phyloP scores from a whole-genome alignment of 768 basidiomycete genomes.

The Kwoniella mangroviensis region DNA sequence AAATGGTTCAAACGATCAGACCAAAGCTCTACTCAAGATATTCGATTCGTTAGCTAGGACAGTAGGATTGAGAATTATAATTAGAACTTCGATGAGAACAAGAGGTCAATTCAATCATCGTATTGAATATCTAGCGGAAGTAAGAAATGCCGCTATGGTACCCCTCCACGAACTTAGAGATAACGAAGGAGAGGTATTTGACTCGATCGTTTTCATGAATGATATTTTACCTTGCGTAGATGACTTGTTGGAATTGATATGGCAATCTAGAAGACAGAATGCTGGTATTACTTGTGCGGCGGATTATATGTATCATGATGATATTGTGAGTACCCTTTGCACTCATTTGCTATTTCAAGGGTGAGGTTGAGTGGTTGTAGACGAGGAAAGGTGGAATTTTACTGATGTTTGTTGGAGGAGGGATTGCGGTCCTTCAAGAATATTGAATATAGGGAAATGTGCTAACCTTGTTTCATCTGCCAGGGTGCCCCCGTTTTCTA shows the following conservation, averaged over 20 bases:
- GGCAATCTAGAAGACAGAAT: conserved; percentile 89
- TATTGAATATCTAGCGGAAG: conserved; percentile 99
- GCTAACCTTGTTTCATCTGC: conserved; percentile 4
- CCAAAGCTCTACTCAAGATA: conserved; percentile 91
- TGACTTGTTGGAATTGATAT: conserved; percentile 95
- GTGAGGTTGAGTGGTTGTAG: too few relatives aligned
- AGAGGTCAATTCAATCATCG: conserved; percentile 97
- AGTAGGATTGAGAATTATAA: conserved; percentile 89
- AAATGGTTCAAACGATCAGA: conserved; percentile 98
- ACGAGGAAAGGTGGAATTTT: too few relatives aligned
- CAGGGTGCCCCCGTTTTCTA: conserved; percentile 90
- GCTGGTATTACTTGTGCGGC: conserved; percentile 98
- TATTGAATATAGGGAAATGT: too few relatives aligned
- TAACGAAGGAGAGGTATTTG: conserved; percentile 89
- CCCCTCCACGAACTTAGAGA: conserved; percentile 93
- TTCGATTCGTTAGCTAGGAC: conserved; percentile 89
- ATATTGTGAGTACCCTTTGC: conserved; percentile 80
- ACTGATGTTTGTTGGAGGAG: too few relatives aligned
- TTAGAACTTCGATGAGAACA: conserved; percentile 88
- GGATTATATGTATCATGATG: conserved; percentile 99
- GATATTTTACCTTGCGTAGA: conserved; percentile 97
- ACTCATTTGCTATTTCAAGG: too few relatives aligned
- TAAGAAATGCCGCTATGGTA: conserved; percentile 96
- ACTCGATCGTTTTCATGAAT: conserved; percentile 99
- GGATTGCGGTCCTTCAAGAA: too few relatives aligned